Evolutionary conservation across 768 basidiomycete genomes (phyloP).

Genomic region (Suillus plorans): DNA sequence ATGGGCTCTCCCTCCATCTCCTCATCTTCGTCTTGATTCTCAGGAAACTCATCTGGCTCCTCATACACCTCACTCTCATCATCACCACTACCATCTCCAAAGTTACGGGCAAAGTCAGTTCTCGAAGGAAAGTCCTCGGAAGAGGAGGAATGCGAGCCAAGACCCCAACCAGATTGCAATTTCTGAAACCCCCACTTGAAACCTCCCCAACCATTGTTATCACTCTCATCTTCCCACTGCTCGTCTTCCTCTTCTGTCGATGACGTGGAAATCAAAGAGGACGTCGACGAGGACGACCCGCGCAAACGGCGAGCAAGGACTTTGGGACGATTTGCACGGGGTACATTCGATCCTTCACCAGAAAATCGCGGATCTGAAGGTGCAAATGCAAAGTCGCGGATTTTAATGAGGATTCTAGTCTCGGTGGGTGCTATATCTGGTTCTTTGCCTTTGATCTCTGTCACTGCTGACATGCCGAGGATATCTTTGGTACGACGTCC

Average conservation of each 20-base stretch:
- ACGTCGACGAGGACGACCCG: conserved; percentile 24
- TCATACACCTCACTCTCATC: conserved; percentile 27
- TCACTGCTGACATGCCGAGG: conserved; percentile 15
- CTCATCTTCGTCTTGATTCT: conserved; percentile 22
- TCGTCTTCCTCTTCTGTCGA: conserved; percentile 18
- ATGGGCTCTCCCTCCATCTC: conserved; percentile 30
- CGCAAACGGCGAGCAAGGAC: conserved; percentile 30
- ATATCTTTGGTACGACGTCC: conserved; percentile 18
- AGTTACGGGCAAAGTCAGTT: conserved; percentile 49
- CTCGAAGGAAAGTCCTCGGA: conserved; percentile 33
- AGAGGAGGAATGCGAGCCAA: conserved; percentile 15
- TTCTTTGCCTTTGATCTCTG: conserved; percentile 10
- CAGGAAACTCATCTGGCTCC: conserved; percentile 31
- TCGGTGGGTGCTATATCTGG: background rate
- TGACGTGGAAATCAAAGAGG: conserved; percentile 21
- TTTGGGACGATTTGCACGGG: conserved; percentile 37
- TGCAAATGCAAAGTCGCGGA: conserved; percentile 51
- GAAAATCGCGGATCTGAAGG: conserved; percentile 42
- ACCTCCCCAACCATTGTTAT: conserved; percentile 34
- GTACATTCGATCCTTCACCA: conserved; percentile 41
- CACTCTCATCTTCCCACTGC: conserved; percentile 26
- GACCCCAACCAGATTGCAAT: conserved; percentile 37
- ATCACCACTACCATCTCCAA: conserved; percentile 33
- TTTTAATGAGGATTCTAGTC: conserved; percentile 32
- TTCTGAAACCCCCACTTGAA: conserved; percentile 45